Percentiles rank a stretch among this genome's conserved stretches.
Evolutionary conservation across 163 green algal species (phyloP).

Genomic region (Trebouxia gelatinosa): DNA sequence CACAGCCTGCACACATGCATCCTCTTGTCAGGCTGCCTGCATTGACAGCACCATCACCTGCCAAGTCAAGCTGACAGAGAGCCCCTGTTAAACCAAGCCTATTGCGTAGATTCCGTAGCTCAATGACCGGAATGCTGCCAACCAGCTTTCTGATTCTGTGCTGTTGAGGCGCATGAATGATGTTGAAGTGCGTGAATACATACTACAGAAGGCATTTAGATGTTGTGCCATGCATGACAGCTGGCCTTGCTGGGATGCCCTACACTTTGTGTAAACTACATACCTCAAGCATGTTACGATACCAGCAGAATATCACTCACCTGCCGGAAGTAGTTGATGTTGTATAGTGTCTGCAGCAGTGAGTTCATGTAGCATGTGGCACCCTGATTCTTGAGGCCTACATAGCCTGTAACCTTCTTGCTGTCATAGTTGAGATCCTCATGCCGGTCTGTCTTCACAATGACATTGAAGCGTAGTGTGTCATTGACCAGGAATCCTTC

Average conservation of each 20-base stretch:
- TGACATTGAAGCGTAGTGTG: slow-evolving; percentile 41
- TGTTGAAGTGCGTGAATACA: too few species aligned
- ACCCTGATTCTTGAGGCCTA: slow-evolving; percentile 97
- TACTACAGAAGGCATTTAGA: too few species aligned
- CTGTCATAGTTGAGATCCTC: slow-evolving; percentile 75
- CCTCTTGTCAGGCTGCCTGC: too few species aligned
- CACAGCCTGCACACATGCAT: slow-evolving; percentile 84
- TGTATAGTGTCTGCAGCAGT: slow-evolving; percentile 96
- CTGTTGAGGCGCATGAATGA: too few species aligned
- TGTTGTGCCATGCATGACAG: not conserved
- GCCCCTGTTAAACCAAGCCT: too few species aligned
- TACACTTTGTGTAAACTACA: not conserved
- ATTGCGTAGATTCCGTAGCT: too few species aligned
- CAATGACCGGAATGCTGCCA: too few species aligned
- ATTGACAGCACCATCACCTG: too few species aligned
- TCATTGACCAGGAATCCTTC: slow-evolving; percentile 63
- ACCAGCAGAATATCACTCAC: too few species aligned
- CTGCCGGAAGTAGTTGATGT: slow-evolving; percentile 92
- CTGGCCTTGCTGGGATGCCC: not conserved
- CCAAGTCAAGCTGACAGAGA: too few species aligned
- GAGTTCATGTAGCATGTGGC: slow-evolving; percentile 99
- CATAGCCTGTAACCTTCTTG: slow-evolving; percentile 88
- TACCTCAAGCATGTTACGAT: not conserved
- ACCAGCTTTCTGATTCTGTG: too few species aligned
- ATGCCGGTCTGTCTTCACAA: slow-evolving; percentile 60